Base-by-base conservation (phyloP, 2,329 filamentous ascomycete species). In the Ophiostoma angusticollis region DNA sequence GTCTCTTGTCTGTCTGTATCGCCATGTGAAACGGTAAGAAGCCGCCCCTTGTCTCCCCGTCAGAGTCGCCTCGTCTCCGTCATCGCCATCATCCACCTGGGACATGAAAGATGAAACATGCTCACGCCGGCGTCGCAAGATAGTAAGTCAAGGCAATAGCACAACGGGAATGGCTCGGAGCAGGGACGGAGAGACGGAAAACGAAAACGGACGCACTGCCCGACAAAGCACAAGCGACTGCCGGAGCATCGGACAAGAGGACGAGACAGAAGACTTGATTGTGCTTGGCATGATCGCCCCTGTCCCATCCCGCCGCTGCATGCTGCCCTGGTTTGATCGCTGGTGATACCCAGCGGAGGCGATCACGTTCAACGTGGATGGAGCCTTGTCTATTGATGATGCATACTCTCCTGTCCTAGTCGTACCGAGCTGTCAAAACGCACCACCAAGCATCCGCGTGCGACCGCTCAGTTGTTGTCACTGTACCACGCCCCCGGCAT, bases 401-500 rank as follows among this genome's bases (percentile, higher is more conserved):
- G n/a, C n/a, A n/a, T n/a, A n/a, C n/a, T n/a, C n/a, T n/a, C n/a
- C n/a, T n/a, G n/a, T n/a, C n/a, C n/a, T n/a, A n/a, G n/a, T n/a
- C n/a, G n/a, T n/a, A n/a, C n/a, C n/a, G n/a, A n/a, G n/a, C n/a
- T n/a, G n/a, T n/a, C n/a, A n/a, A n/a, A n/a, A n/a, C n/a, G n/a
- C n/a, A n/a, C n/a, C n/a, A n/a, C n/a, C n/a, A n/a, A n/a, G n/a
- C n/a, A n/a, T n/a, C n/a, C n/a, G n/a, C n/a, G n/a, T n/a, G n/a
- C n/a, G n/a, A n/a, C n/a, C n/a, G 8, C 28, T 34, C 41, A 41
- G 9, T 44, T 33, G 19, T 44, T 41, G 7, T 42, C 41, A 11
- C 45, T 40, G 14, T 45, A 24, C 45, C 42, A 47, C 4, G 45
- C 40, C 4, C 45, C 45, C 4, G 45, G 45, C 45, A 47, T 45